Evolutionary conservation across 768 basidiomycete species (phyloP), one percentile per base, ranked within the genome.

Genomic region (Melanogaster broomeanus): DNA sequence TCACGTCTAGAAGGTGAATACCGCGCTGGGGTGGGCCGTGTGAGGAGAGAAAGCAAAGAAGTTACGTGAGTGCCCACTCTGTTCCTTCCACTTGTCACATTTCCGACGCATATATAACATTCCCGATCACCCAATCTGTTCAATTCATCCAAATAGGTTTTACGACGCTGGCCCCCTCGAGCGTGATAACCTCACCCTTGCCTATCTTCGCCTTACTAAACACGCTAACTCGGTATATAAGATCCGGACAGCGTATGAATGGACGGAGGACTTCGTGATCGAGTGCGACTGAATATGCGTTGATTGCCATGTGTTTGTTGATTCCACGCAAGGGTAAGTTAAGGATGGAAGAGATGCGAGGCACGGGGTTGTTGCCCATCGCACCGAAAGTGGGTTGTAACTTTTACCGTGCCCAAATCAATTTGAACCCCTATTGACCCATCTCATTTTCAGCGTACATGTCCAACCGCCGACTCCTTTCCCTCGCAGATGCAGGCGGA

Each of bases 221-320:
- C 95, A 98, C 58, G 81, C 96, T 48, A 95, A 98, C 61, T 87
- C 84, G 0, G 92, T 98, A 42, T 95, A 92, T 75, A 93, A 91
- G 88, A 90, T 93, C 46, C 86, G 93, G 15, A 91, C 94, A 42
- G 88, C 88, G 2, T 95, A 92, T 62, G 91, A 85, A 72, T 97
- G 90, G 94, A 97, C 91, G 0, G 95, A 97, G 64, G 95, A 97
- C 72, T 94, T 92, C 59, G 88, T 97, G 18, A 93, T 97, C 77
- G 95, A 93, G 90, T 10, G 94, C 94, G 1, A 86, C 85, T 4
- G 96, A 96, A 0, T 98, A 98, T 67, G 80, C 79, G 4, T 78
- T 98, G 19, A 98, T 98, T 63, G 90, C 93, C 8, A 86, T 98
- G 1, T 95, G 96, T 0, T 78, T 96, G 18, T 74, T 96, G 34